Evolutionary conservation across 345 rosid species (phyloP), one percentile per base, ranked within the genome.

Genomic region (Mangifera indica): DNA sequence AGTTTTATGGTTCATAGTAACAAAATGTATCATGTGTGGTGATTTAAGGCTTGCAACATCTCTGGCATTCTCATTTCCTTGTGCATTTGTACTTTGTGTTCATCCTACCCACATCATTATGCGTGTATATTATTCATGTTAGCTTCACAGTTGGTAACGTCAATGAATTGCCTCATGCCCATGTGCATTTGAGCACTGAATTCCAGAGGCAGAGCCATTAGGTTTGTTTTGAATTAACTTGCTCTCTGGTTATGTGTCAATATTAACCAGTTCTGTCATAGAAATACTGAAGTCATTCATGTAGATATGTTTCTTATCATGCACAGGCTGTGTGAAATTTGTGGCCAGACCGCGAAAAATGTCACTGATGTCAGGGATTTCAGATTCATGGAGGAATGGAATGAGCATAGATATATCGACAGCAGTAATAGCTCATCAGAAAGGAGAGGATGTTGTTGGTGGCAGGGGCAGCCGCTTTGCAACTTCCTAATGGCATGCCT

Each of bases 241-340:
- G 13, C 52, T 13, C 42, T 37, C 42, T 29, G 32, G 32, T 29
- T n/a, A n/a, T n/a, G n/a, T n/a, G n/a, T n/a, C n/a, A n/a, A n/a
- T n/a, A n/a, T n/a, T n/a, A n/a, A 75, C 48, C 59, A 37, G 8
- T 49, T 14, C 58, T 53, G 53, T 48, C 10, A 3, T 1, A 51
- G n/a, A 21, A 65, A 66, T 60, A 66, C 18, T 22, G 54, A 32
- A 57, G 52, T 63, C 32, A 29, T 29, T 29, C 32, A 15, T 20
- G 44, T 29, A 8, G 62, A 44, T 72, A n/a, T 21, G 7, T 63
- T 63, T 9, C 58, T 26, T 53, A 2, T 71, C 8, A 42, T 79
- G 78, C 84, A 87, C 84, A 89, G 95, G 76, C 66, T 78, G n/a
- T 89, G 95, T n/a, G 95, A 89, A 81, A 89, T 89, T 48, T 87